Evolutionary conservation across 306 rosid genomes (phyloP), one percentile per base, ranked within the genome.

Genomic region (Ziziphus jujuba): DNA sequence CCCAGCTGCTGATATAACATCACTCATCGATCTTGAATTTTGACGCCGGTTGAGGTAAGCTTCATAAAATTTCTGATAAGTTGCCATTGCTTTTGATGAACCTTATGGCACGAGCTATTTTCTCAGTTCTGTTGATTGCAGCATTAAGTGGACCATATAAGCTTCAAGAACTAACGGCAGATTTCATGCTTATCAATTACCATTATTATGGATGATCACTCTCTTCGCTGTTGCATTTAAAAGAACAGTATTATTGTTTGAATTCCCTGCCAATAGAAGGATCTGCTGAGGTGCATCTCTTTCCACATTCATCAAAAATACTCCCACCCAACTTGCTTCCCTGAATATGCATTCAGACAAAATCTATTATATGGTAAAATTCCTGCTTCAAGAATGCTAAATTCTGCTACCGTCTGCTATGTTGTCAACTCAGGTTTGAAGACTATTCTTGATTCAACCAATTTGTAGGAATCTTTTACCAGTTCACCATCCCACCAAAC

Each of bases 271-370:
- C 54, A 57, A 56, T 19, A 90, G 75, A 76, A 90, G n/a, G 89
- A 59, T 90, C 87, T 33, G 91, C 87, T 19, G 91, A 74, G 23
- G 91, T 85, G 62, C 84, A 85, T 50, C 97, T 85, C 25, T 17
- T 77, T 61, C 89, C 95, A 66, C 53, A 59, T 36, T 22, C 77
- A 82, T 90, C 90, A 65, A 87, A 90, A 50, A 82, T 70, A 38
- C 85, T 87, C 5, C 85, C 95, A 44, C 95, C 88, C 54, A 87
- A 36, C 81, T 85, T 90, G 23, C 95, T 90, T 24, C 95, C 97
- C 50, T 76, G 73, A 6, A 87, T 11, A 71, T 87, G 97, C 44
- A n/a, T 90, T 87, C 73, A 84, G 75, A 56, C 81, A 85, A 56
- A 62, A 90, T 10, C 95, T 90, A 78, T 90, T 90, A 15, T 82